These are phyloP conservation scores for Solanum bukasovii DNA, from an alignment of 257 asterid species.

Conservation along the genomic window DNA sequence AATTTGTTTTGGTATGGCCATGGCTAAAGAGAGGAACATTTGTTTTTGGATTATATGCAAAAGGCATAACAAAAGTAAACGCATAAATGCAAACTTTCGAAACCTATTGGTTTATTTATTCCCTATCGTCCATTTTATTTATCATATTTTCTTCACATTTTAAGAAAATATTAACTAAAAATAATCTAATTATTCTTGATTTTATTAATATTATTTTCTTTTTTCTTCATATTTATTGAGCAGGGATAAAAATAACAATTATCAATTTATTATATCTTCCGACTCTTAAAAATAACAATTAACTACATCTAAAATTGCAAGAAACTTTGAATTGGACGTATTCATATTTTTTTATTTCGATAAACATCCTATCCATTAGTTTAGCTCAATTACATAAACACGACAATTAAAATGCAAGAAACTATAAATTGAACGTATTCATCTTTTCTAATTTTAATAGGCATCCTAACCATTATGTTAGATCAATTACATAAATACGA, in stretches of 20 bases:
- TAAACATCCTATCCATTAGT: no score
- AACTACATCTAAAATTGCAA: no score
- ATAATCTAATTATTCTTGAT: not conserved
- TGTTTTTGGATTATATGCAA: not conserved
- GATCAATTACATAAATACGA: not conserved
- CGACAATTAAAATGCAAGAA: no score
- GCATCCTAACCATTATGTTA: not conserved
- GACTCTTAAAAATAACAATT: not conserved
- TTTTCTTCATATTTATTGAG: no score
- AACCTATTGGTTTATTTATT: not conserved
- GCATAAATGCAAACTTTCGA: not conserved
- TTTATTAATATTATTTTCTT: no score
- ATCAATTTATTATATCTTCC: not conserved
- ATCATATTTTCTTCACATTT: not conserved
- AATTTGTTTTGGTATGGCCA: not conserved
- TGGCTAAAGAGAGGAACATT: not conserved
- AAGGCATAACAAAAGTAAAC: not conserved
- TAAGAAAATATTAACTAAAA: not conserved
- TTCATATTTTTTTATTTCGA: no score
- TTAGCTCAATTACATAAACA: not conserved
- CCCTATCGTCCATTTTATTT: not conserved
- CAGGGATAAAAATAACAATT: no score
- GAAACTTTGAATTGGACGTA: no score
- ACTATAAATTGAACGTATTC: no score
- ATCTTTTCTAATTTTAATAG: no score